Base-by-base conservation (phyloP, 352 stramenopile species). In the Phytophthora pluvialis region DNA sequence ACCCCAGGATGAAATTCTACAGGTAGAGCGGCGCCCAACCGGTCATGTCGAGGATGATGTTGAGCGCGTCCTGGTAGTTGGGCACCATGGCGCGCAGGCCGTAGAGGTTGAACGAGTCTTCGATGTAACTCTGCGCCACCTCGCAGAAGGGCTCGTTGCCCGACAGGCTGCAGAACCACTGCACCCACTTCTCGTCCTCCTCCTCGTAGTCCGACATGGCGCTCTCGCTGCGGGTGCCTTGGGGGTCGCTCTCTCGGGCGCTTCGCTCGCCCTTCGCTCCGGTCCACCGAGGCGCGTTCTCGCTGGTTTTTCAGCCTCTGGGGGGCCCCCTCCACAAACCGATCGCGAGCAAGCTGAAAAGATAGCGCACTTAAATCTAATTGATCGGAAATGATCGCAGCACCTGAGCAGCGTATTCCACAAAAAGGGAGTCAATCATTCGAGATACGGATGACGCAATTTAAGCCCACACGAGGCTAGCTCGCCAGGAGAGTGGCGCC, bases 51-150 rank as follows among this genome's bases (percentile, higher is more conserved):
- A 97, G 78, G 62, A 97, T 97, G 52, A 97, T 97, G 76, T 97
- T 97, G 60, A 97, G 80, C 45, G 88, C 91, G 43, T 96, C 88
- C 66, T 93, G 87, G 72, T 93, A 97, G 70, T 97, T 94, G 63
- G 84, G 88, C 59, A 97, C 86, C 64, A 95, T 86, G 57, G 90
- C 87, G 42, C 90, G 85, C 35, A 97, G 75, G 9, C 91, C 91
- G 69, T 97, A 97, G 62, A 97, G 83, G 72, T 97, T 97, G 78
- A 97, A 97, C 64, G 86, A 96, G 81, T 97, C 91, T 75, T 97
- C 90, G 72, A 97, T 97, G 88, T 97, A 97, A 73, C 86, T 94
- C 65, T 89, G 77, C 53, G 92, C 86, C 55, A 97, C 89, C 64
- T 97, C 90, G 71, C 91, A 97, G 64, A 97, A 97, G 81, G 93